These are phyloP conservation scores for Pneumocystis jirovecii DNA, from an alignment of 1,139 yeast species.

Conservation along the genomic window DNA sequence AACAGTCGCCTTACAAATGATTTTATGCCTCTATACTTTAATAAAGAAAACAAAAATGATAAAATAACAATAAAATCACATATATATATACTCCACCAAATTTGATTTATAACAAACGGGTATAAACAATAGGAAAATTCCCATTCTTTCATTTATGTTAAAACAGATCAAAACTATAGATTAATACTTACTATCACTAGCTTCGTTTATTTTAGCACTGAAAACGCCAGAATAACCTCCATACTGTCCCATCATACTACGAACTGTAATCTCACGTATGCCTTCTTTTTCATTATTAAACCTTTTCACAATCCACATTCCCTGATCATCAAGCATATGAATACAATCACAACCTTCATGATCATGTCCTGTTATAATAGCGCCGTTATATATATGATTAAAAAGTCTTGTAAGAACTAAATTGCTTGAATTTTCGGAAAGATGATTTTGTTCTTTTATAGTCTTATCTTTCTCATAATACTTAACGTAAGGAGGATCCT, in stretches of 20 bases:
- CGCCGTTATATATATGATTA: background rate
- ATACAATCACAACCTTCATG: slow-evolving; percentile 80
- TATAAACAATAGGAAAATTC: background rate
- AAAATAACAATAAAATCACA: background rate
- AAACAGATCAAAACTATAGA: background rate
- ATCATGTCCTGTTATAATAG: slow-evolving; percentile 52
- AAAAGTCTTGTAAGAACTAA: slow-evolving; percentile 60
- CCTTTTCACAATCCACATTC: background rate
- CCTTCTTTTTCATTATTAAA: slow-evolving; percentile 17
- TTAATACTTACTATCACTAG: background rate
- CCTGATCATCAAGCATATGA: slow-evolving; percentile 27
- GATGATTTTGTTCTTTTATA: slow-evolving; percentile 76
- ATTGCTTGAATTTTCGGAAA: slow-evolving; percentile 51
- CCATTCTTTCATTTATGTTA: background rate
- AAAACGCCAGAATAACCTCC: slow-evolving; percentile 49
- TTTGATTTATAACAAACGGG: background rate
- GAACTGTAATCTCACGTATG: slow-evolving; percentile 67
- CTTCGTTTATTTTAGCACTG: background rate
- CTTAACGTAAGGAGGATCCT: slow-evolving; percentile 64
- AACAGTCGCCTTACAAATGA: background rate
- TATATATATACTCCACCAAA: background rate
- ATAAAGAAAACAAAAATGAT: background rate
- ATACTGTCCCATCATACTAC: slow-evolving; percentile 92
- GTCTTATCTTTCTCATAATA: slow-evolving; percentile 49
- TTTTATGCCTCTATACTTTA: background rate